Evolutionary conservation across 2,329 filamentous ascomycete genomes (phyloP).

Genomic region (Sarocladium oryzae): DNA sequence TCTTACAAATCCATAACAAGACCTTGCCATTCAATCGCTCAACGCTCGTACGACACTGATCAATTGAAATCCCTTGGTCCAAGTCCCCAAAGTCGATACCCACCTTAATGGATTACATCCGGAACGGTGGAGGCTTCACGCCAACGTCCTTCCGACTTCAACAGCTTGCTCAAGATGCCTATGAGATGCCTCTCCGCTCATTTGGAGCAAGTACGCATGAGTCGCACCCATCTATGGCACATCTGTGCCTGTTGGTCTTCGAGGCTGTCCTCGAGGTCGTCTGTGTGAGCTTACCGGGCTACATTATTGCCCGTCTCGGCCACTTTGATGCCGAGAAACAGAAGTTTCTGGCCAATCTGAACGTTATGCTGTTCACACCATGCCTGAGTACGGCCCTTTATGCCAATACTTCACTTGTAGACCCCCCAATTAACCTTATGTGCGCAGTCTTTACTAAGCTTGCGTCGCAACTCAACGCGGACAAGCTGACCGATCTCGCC

Average conservation of each 20-base stretch:
- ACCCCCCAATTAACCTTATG: not conserved
- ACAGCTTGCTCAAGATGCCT: constrained; percentile 29
- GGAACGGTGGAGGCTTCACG: constrained; percentile 27
- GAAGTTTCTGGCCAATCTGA: constrained; percentile 93
- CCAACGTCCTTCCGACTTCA: constrained; percentile 40
- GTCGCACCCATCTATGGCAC: constrained; percentile 57
- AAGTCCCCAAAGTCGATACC: not conserved
- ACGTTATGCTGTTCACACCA: constrained; percentile 93
- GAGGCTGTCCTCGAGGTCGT: constrained; percentile 93
- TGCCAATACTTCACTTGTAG: not conserved
- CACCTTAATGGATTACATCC: constrained; percentile 28
- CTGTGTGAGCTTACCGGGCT: constrained; percentile 89
- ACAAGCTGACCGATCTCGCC: constrained; percentile 82
- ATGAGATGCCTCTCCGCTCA: constrained; percentile 35
- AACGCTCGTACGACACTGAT: not conserved
- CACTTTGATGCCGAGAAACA: constrained; percentile 95
- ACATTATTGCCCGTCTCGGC: constrained; percentile 81
- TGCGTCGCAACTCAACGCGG: constrained; percentile 84
- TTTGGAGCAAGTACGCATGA: constrained; percentile 35
- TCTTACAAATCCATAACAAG: not conserved
- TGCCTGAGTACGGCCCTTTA: constrained; percentile 67
- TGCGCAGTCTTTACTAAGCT: constrained; percentile 86
- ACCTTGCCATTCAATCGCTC: not conserved
- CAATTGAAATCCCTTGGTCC: too few species aligned
- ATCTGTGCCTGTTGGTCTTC: constrained; percentile 78